These are phyloP conservation scores for Millerozyma miso DNA, from an alignment of 805 yeast species.

Conservation along the genomic window DNA sequence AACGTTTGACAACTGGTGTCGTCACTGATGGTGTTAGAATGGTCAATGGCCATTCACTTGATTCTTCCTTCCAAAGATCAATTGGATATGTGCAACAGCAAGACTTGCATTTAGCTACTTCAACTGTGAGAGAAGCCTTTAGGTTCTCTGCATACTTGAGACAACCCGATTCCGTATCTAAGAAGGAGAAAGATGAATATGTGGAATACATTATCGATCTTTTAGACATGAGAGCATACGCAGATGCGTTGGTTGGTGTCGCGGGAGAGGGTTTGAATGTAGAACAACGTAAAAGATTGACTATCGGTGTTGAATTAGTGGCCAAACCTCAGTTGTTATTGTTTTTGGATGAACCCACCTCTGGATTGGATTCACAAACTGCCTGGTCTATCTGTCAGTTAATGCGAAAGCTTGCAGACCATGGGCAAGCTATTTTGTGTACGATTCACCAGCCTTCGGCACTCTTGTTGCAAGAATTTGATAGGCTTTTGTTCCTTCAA, in stretches of 20 bases:
- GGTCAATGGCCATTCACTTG: slow-evolving; percentile 65
- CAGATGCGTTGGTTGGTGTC: slow-evolving; percentile 78
- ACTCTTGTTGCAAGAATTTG: slow-evolving; percentile 70
- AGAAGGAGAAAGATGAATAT: slow-evolving; percentile 57
- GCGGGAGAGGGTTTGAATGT: slow-evolving; percentile 58
- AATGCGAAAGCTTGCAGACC: slow-evolving; percentile 37
- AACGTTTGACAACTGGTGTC: slow-evolving; percentile 66
- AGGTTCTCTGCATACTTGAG: slow-evolving; percentile 68
- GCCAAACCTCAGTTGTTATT: slow-evolving; percentile 36
- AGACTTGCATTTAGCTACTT: slow-evolving; percentile 64
- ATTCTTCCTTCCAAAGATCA: slow-evolving; percentile 65
- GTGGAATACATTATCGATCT: slow-evolving; percentile 65
- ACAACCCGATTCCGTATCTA: slow-evolving; percentile 57
- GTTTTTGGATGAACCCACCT: slow-evolving; percentile 41
- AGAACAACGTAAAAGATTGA: slow-evolving; percentile 38
- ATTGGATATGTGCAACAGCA: slow-evolving; percentile 83
- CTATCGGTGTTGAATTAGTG: slow-evolving; percentile 40
- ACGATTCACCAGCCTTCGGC: slow-evolving; percentile 90
- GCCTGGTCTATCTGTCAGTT: slow-evolving; percentile 41
- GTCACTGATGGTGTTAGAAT: slow-evolving; percentile 59
- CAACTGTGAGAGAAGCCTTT: slow-evolving; percentile 73
- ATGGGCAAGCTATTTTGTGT: slow-evolving; percentile 39
- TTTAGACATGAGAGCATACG: slow-evolving; percentile 64
- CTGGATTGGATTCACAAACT: slow-evolving; percentile 42
- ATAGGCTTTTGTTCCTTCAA: slow-evolving; percentile 62